A percentile compares a stretch with the other conserved stretches of the same genome.
These are phyloP conservation scores for Metschnikowia vanudenii DNA, from an alignment of 805 yeast species.

Conservation along the genomic window DNA sequence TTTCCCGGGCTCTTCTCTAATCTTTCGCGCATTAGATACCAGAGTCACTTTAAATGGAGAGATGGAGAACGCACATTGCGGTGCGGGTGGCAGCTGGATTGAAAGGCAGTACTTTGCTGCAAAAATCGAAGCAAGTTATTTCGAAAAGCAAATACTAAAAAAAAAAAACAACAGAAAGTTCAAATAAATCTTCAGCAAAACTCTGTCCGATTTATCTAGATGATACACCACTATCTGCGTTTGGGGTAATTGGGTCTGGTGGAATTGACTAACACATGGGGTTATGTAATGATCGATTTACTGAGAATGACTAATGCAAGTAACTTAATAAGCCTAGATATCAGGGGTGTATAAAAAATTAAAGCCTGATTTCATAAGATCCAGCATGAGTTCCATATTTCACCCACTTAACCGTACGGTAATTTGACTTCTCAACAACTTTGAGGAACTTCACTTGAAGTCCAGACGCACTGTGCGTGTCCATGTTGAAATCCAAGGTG, in stretches of 20 bases:
- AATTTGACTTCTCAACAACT: constrained; percentile 57
- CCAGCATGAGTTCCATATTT: constrained; percentile 76
- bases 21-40: constrained; percentile 4
- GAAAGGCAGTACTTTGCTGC: neutral
- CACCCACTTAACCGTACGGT: constrained; percentile 84
- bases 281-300: no score
- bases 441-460: constrained; percentile 68
- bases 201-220: no score
- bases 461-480: constrained; percentile 78
- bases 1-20: neutral
- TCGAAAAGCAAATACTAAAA: no score
- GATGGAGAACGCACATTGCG: neutral
- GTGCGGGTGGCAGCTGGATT: neutral
- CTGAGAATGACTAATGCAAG: no score
- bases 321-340: no score
- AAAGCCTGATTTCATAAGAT: constrained; percentile 66
- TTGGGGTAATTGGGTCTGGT: no score
- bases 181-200: no score
- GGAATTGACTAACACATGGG: no score
- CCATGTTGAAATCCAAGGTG: constrained; percentile 60
- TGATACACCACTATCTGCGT: no score
- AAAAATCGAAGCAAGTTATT: neutral
- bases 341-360: neutral
- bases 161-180: no score
- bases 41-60: neutral